These are phyloP conservation scores for Trichosporon sp. DNA, from an alignment of 1,284 basidiomycete species.

Conservation along the genomic window DNA sequence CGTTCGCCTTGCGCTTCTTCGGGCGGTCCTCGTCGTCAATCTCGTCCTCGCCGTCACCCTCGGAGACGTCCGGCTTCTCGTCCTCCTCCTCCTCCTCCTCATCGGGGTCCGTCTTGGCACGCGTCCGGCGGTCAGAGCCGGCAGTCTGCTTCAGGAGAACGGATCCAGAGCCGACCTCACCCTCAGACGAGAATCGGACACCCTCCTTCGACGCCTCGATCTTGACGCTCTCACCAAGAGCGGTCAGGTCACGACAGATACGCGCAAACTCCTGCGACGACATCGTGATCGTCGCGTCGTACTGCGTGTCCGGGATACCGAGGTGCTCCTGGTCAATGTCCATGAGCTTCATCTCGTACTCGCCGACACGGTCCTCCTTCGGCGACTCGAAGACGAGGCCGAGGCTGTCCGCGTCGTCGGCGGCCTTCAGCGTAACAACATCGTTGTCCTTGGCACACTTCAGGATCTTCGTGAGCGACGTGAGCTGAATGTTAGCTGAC, in stretches of 20 bases:
- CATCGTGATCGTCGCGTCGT: conserved; percentile 91
- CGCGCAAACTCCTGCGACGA: conserved; percentile 83
- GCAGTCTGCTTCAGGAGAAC: conserved; percentile 78
- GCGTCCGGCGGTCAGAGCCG: conserved; percentile 50
- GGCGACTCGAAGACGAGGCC: conserved; percentile 89
- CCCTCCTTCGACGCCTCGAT: conserved; percentile 98
- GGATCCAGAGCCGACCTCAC: conserved; percentile 89
- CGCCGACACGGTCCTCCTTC: conserved; percentile 88
- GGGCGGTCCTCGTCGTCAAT: conserved; percentile 54
- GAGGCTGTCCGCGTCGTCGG: conserved; percentile 87
- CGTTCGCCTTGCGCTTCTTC: conserved; percentile 55
- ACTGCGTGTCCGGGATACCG: conserved; percentile 97
- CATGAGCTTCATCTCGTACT: conserved; percentile 99
- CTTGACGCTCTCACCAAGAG: conserved; percentile 89
- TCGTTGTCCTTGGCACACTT: conserved; percentile 98
- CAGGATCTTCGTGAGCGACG: conserved; percentile 89
- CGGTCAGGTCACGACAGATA: conserved; percentile 90
- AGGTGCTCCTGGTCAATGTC: conserved; percentile 97
- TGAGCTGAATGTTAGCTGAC: conserved; percentile 60
- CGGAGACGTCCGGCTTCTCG: conserved; percentile 57
- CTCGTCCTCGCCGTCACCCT: conserved; percentile 58
- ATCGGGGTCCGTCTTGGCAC: conserved; percentile 61
- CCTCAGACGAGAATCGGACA: conserved; percentile 88
- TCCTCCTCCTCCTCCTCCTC: conserved; percentile 60
- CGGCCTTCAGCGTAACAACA: conserved; percentile 85